Evolutionary conservation across 257 asterid species (phyloP).

Genomic region (Henckelia pumila): DNA sequence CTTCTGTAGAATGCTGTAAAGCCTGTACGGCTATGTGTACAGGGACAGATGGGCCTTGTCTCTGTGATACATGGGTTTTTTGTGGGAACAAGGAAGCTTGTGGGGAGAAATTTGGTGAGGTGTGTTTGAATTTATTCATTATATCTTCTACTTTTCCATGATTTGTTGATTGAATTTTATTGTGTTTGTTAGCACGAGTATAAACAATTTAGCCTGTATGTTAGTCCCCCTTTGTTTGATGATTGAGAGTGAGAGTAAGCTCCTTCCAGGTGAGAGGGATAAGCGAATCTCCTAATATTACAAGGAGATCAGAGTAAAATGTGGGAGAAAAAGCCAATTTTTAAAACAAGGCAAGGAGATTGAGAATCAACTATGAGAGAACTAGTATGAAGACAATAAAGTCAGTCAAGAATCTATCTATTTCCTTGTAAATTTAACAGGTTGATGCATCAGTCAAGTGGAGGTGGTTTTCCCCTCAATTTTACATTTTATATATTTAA

Average conservation of each 20-base stretch:
- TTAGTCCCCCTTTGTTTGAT: background rate
- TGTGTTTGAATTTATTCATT: slow-evolving; percentile 26
- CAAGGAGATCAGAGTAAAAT: too few species aligned
- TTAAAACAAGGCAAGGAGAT: too few species aligned
- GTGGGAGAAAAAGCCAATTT: too few species aligned
- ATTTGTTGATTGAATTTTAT: slow-evolving; percentile 3
- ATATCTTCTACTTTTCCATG: too few species aligned
- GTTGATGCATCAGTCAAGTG: too few species aligned
- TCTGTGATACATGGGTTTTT: slow-evolving; percentile 92
- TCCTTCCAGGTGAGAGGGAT: background rate
- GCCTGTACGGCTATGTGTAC: slow-evolving; percentile 84
- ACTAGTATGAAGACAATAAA: too few species aligned
- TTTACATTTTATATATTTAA: too few species aligned
- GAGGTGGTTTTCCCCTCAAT: too few species aligned
- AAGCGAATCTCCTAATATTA: background rate
- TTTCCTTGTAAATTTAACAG: too few species aligned
- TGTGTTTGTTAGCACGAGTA: slow-evolving; percentile 7
- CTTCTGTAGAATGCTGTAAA: slow-evolving; percentile 64
- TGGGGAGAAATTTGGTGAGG: slow-evolving; percentile 86
- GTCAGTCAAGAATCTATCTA: too few species aligned
- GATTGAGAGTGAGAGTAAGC: background rate
- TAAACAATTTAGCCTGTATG: background rate
- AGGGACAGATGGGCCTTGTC: slow-evolving; percentile 81
- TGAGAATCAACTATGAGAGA: too few species aligned
- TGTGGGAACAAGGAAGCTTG: slow-evolving; percentile 80